phyloP scores from a whole-genome alignment of 2,329 filamentous ascomycete species.

The Chaetomium globosum region DNA sequence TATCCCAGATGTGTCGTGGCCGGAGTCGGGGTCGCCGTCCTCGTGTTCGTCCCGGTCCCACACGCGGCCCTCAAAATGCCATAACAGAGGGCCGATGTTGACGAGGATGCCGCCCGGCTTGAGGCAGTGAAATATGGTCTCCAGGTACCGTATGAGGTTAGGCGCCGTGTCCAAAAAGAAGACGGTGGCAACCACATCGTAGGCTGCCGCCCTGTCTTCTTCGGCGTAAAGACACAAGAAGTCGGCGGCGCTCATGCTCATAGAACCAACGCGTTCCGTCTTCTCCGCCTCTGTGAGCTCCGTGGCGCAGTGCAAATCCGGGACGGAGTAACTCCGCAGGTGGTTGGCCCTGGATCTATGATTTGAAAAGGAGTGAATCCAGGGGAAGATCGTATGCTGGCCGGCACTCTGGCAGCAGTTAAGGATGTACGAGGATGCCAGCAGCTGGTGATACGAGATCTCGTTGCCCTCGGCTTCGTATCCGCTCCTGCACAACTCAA shows the following conservation, averaged over 20 bases:
- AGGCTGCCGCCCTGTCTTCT: constrained; percentile 61
- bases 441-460: constrained; percentile 94
- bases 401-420: constrained; percentile 64
- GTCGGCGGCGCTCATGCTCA: constrained; percentile 93
- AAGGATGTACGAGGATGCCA: constrained; percentile 77
- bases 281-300: constrained; percentile 48
- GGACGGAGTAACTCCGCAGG: constrained; percentile 70
- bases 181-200: constrained; percentile 83
- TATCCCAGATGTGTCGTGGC: constrained; percentile 65
- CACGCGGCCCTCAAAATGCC: constrained; percentile 86
- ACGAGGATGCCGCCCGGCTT: constrained; percentile 78
- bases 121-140: constrained; percentile 78
- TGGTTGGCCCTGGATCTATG: constrained; percentile 74
- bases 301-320: constrained; percentile 74
- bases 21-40: constrained; percentile 54
- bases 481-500: constrained; percentile 76
- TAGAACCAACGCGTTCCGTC: constrained; percentile 56
- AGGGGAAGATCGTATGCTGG: constrained; percentile 78
- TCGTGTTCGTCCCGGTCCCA: constrained; percentile 60
- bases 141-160: constrained; percentile 86
- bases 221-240: constrained; percentile 84
- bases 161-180: constrained; percentile 98
- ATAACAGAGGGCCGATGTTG: constrained; percentile 87
- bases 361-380: constrained; percentile 87
- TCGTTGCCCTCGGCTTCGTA: constrained; percentile 86